Evolutionary conservation across 1,139 yeast species (phyloP).

Genomic region (Saccharomyces hybrid): DNA sequence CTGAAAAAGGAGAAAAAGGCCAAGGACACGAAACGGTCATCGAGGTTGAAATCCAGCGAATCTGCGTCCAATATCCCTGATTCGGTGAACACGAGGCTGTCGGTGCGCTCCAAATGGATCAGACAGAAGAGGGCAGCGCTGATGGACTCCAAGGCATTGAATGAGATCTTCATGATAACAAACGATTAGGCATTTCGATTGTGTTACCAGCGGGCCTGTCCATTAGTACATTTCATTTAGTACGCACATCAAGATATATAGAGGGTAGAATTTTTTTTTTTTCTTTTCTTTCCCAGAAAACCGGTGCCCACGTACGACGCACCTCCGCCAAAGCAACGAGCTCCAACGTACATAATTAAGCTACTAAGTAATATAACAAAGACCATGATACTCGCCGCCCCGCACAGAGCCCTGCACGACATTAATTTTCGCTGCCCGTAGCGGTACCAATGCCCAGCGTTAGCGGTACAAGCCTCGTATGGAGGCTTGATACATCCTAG

Average conservation of each 20-base stretch:
- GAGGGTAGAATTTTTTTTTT: not conserved
- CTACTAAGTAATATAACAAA: not conserved
- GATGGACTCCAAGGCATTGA: constrained; percentile 78
- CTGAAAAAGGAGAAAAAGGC: constrained; percentile 29
- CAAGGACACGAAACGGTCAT: constrained; percentile 22
- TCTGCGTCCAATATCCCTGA: constrained; percentile 29
- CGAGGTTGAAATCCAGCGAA: constrained; percentile 13
- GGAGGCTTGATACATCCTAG: too few species aligned
- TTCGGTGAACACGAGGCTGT: constrained; percentile 53
- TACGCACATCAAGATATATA: not conserved
- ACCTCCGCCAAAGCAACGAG: not conserved
- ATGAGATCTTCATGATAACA: constrained; percentile 86
- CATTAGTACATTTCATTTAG: too few species aligned
- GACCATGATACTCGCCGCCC: too few species aligned
- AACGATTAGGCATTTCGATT: constrained; percentile 25
- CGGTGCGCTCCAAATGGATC: constrained; percentile 80
- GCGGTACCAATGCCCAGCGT: not conserved
- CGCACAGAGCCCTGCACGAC: too few species aligned
- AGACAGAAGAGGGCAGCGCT: constrained; percentile 86
- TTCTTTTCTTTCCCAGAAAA: too few species aligned
- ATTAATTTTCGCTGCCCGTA: not conserved
- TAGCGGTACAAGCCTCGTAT: too few species aligned
- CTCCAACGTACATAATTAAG: not conserved
- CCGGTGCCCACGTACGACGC: not conserved
- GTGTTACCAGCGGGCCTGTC: not conserved